Evolutionary conservation across 1,139 yeast species (phyloP), one percentile per base, ranked within the genome.

Genomic region (Yarrowia galli): DNA sequence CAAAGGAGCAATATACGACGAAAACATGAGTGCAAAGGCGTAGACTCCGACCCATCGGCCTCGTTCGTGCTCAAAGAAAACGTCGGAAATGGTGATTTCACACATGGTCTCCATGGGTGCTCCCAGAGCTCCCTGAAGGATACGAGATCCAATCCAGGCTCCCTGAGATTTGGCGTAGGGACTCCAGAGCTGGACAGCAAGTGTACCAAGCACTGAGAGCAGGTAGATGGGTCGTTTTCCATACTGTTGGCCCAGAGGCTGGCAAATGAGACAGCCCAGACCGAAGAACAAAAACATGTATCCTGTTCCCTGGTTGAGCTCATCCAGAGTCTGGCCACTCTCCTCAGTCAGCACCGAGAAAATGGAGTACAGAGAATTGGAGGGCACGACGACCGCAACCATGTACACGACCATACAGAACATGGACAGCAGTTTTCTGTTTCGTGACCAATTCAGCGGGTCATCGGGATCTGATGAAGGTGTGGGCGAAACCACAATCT

Each of bases 1-100:
- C 71, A 90, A 80, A 0, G 96, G 96, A 6, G 95, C 93, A 71
- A 90, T 79, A 74, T 88, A 90, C 12, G 93, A 87, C 66, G 95
- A 95, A 23, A 88, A 85, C 18, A 92, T 86, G 2, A 92, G 88
- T 25, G 91, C 87, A 78, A 89, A 76, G 73, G 90, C 89, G 79
- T 90, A 90, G n/a, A 87, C 82, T 0, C 95, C 90, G 77, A 90
- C 82, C 25, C 87, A 89, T 20, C 88, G 82, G 56, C 96, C 93
- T 67, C 91, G 80, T 74, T 90, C 93, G 77, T 90, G 96, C 72
- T 87, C 90, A 78, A 85, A 90, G 73, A 85, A 90, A 22, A 71
- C 48, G 67, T 76, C 79, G 2, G 78, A 71, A 28, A 76, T 71
- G 61, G 75, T 74, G 42, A 85, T 80, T 73, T 85, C 88, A 40